phyloP scores from a whole-genome alignment of 192 early-diverging fungal genomes.

The Mortierella claussenii region DNA sequence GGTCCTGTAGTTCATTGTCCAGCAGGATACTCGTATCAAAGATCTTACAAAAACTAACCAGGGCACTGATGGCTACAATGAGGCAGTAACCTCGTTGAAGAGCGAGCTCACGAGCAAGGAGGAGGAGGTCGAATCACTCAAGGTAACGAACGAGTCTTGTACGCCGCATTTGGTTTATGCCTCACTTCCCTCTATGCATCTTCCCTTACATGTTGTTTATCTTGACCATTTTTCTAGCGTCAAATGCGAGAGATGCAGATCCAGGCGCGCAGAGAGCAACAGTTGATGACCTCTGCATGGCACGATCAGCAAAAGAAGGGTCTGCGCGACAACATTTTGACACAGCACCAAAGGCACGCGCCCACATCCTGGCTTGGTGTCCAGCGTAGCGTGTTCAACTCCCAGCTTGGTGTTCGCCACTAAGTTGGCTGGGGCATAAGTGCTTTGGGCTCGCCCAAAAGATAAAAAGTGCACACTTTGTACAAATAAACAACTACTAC shows the following conservation, averaged over 20 bases:
- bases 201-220: constrained; percentile 30
- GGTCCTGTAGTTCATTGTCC: constrained; percentile 63
- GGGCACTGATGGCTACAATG: constrained; percentile 54
- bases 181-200: not conserved
- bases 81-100: constrained; percentile 68
- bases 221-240: constrained; percentile 58
- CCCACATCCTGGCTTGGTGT: constrained; percentile 52
- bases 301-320: constrained; percentile 63
- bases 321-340: constrained; percentile 62
- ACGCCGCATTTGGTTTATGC: not conserved
- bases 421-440: no score
- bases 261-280: constrained; percentile 81
- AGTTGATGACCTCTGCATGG: constrained; percentile 87
- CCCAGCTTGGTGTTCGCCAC: constrained; percentile 33
- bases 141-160: constrained; percentile 12
- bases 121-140: constrained; percentile 53
- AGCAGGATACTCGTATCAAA: constrained; percentile 56
- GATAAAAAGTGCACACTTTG: constrained; percentile 1
- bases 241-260: constrained; percentile 78
- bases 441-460: not conserved
- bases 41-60: constrained; percentile 28
- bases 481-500: not conserved
- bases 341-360: constrained; percentile 38
- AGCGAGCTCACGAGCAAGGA: constrained; percentile 55
- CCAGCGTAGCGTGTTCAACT: constrained; percentile 55